Evolutionary conservation across 805 yeast genomes (phyloP), one percentile per base, ranked within the genome.

Genomic region (Starmerella khaoyaiensis): DNA sequence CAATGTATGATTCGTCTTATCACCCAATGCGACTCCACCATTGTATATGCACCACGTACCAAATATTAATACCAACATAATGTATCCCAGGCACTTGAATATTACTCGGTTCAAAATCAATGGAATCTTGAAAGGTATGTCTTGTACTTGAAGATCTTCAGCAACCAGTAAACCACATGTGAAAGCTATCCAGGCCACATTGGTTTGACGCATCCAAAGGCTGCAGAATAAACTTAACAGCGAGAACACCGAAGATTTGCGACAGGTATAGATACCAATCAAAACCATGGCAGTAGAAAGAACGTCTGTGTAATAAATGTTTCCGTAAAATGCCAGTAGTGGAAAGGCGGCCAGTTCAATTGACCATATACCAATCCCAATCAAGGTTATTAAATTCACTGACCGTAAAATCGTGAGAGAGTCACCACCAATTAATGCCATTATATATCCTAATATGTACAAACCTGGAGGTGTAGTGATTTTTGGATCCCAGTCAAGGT

Each of bases 391-490:
- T 10, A 78, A 57, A 51, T 87, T 87, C 16, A 79, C 55, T 14
- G 64, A 47, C 44, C 93, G 58, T 36, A 76, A 55, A 4, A 35
- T 60, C 1, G 61, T 47, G 16, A 69, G 43, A 15, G 25, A 16
- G 2, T 31, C 25, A 5, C 35, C 39, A 42, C 4, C 55, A 45
- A 20, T 42, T 9, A 39, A 51, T 48, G 44, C 29, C 6, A 47
- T 24, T 21, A 50, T 18, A 14, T 44, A 28, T 25, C 59, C 52
- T 9, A 48, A 30, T 5, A 65, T 34, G 54, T 90, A 87, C 14
- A 87, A 61, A 0, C 97, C 98, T 1, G 97, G 97, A 1, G 98
- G 98, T 0, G 98, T 90, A 2, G 98, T 87, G 54, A 90, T 83
- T 53, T 87, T 86, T 10, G 74, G 67, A 56, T 90, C 83, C 94